Conservation (phyloP, 2,329 filamentous ascomycete species). For the Cyphellophora europaea region DNA sequence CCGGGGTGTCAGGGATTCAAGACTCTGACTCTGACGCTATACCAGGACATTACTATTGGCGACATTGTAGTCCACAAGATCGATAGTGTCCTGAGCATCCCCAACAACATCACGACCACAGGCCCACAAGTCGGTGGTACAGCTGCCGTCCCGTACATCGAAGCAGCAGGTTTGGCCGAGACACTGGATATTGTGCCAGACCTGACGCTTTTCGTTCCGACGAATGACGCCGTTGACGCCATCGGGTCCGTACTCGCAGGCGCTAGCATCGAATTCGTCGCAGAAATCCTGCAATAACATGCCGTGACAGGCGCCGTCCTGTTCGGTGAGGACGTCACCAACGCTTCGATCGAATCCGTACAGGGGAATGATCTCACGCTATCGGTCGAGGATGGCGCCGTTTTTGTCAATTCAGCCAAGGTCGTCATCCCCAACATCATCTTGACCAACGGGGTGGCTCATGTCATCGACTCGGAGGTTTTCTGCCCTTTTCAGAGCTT, state of each 20-base stretch:
- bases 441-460: constrained; percentile 45
- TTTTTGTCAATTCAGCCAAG: constrained; percentile 45
- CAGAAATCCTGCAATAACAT: constrained; percentile 54
- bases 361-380: constrained; percentile 43
- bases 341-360: constrained; percentile 25
- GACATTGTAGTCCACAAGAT: constrained; percentile 47
- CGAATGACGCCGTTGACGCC: constrained; percentile 49
- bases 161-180: constrained; percentile 22
- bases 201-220: constrained; percentile 57
- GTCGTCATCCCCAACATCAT: constrained; percentile 42
- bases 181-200: constrained; percentile 24
- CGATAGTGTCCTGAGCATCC: constrained; percentile 38
- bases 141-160: constrained; percentile 37
- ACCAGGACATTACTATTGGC: constrained; percentile 30
- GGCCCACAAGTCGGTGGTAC: constrained; percentile 35
- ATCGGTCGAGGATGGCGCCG: constrained; percentile 30
- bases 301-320: constrained; percentile 45
- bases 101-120: constrained; percentile 33
- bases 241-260: constrained; percentile 45
- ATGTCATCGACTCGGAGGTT: constrained; percentile 40
- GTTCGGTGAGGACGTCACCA: constrained; percentile 42
- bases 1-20: background rate
- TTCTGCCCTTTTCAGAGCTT: too few relatives aligned
- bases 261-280: constrained; percentile 39
- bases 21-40: background rate